These are phyloP conservation scores for Aegilops longissima DNA, from an alignment of 176 grass and related monocot species.

Conservation along the genomic window DNA sequence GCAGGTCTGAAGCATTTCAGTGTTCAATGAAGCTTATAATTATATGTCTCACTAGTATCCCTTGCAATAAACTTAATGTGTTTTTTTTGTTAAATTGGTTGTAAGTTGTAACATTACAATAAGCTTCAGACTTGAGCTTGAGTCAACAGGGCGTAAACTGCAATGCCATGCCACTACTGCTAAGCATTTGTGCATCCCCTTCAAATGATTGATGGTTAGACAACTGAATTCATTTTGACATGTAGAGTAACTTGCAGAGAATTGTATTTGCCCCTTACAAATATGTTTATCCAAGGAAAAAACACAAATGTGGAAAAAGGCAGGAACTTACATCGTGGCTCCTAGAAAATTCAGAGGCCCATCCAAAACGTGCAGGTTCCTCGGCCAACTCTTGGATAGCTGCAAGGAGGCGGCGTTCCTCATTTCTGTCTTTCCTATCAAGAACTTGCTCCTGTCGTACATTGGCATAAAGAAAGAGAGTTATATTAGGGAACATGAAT, in stretches of 20 bases:
- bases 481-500: conserved; percentile 16
- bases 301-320: background rate
- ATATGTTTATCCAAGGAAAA: background rate
- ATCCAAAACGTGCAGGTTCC: background rate
- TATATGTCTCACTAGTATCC: background rate
- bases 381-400: conserved; percentile 19
- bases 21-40: background rate
- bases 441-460: conserved; percentile 39
- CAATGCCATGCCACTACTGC: background rate
- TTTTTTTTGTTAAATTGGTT: conserved; percentile 1
- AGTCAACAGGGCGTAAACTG: conserved; percentile 4
- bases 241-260: background rate
- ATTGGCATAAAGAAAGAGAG: background rate
- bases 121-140: background rate
- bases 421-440: conserved; percentile 21
- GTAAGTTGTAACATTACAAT: background rate
- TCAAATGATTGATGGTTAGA: conserved; percentile 16
- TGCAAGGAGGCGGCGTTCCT: conserved; percentile 29
- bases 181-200: background rate
- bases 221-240: background rate
- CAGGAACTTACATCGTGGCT: conserved; percentile 4
- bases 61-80: background rate
- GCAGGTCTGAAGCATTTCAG: background rate
- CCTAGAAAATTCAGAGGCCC: background rate
- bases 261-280: conserved; percentile 1